Conservation (phyloP, 2,329 filamentous ascomycete genomes). For the Claviceps capensis region DNA sequence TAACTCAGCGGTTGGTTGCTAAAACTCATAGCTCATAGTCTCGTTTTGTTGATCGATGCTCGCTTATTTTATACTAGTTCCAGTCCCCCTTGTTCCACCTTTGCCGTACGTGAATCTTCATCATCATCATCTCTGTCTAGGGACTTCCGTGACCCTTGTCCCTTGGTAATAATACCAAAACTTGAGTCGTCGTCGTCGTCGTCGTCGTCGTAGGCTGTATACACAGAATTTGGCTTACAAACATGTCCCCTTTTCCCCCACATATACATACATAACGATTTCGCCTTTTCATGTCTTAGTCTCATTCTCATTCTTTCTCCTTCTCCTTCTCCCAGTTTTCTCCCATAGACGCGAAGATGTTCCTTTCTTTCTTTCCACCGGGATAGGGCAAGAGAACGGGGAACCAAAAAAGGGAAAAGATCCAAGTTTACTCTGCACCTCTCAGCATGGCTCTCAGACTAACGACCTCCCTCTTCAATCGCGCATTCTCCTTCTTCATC, state of each 20-base stretch:
- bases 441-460: constrained; percentile 47
- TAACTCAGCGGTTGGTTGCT: neutral
- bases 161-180: no score
- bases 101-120: neutral
- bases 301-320: no score
- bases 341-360: no score
- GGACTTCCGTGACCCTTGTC: no score
- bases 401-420: neutral
- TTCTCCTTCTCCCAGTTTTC: no score
- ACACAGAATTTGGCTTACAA: constrained; percentile 3
- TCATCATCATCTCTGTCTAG: no score
- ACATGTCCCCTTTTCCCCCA: neutral
- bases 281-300: neutral
- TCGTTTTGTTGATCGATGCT: neutral
- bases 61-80: neutral
- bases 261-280: neutral
- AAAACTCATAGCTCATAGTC: neutral
- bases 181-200: no score
- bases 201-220: neutral
- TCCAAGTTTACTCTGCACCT: constrained; percentile 22
- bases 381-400: neutral
- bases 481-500: constrained; percentile 73
- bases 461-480: constrained; percentile 69
- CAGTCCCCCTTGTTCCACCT: neutral
- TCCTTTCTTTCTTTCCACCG: no score